These are phyloP conservation scores for Fagus crenata DNA, from an alignment of 306 rosid species.

Conservation along the genomic window DNA sequence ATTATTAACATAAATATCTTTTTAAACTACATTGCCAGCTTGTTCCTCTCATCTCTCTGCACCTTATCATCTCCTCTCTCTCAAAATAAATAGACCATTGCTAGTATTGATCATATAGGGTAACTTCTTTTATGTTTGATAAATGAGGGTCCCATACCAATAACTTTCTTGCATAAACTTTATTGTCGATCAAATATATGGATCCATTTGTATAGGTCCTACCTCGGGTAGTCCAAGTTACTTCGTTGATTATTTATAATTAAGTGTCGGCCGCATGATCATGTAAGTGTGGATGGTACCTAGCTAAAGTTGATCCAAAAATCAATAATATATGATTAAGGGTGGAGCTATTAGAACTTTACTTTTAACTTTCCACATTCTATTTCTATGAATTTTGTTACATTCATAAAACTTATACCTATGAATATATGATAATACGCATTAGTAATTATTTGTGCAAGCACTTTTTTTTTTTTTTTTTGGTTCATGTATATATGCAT, in stretches of 20 bases:
- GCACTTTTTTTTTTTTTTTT: background rate
- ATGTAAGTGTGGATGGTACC: background rate
- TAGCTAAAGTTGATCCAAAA: too few relatives aligned
- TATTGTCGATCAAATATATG: conserved; percentile 34
- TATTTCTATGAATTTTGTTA: background rate
- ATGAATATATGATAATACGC: background rate
- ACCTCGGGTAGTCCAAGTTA: conserved; percentile 30
- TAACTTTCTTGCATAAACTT: conserved; percentile 28
- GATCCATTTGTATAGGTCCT: conserved; percentile 30
- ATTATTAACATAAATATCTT: too few relatives aligned
- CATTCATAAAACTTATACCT: background rate
- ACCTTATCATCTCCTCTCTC: background rate
- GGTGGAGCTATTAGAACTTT: background rate
- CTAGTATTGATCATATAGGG: background rate
- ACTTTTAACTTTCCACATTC: background rate
- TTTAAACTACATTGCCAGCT: too few relatives aligned
- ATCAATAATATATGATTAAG: background rate
- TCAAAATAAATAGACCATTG: background rate
- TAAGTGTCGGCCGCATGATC: conserved; percentile 9
- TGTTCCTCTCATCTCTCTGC: too few relatives aligned
- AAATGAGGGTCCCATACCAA: conserved; percentile 15
- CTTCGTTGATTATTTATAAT: conserved; percentile 22
- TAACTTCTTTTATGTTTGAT: background rate
- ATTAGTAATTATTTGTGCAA: too few relatives aligned
- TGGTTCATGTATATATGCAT: background rate